Evolutionary conservation across 2,329 filamentous ascomycete genomes (phyloP).

Genomic region (Corynespora cassiicola): DNA sequence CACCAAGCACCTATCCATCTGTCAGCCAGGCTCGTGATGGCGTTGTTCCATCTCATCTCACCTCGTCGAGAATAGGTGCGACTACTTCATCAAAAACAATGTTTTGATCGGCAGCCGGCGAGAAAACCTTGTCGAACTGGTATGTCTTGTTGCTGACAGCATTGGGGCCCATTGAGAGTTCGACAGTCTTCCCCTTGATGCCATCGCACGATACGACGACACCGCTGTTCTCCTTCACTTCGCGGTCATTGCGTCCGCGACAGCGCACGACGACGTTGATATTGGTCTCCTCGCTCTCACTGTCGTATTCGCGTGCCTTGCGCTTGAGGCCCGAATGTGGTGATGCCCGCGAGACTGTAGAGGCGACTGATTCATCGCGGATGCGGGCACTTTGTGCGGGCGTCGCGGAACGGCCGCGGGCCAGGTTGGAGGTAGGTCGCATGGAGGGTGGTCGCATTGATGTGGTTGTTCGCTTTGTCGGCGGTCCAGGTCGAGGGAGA

Average conservation of each 20-base stretch:
- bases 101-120: conserved; percentile 88
- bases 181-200: conserved; percentile 82
- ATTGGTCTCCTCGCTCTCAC: conserved; percentile 83
- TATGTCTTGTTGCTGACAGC: conserved; percentile 96
- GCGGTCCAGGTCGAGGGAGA: conserved; percentile 58
- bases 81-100: conserved; percentile 98
- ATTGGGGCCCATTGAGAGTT: conserved; percentile 90
- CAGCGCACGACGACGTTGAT: conserved; percentile 98
- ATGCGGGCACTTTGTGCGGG: conserved; percentile 57
- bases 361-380: conserved; percentile 73
- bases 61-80: conserved; percentile 89
- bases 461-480: conserved; percentile 55
- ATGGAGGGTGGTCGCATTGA: conserved; percentile 62
- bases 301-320: conserved; percentile 85
- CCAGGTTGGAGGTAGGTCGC: conserved; percentile 54
- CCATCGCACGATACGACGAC: conserved; percentile 89
- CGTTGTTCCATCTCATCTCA: conserved; percentile 44
- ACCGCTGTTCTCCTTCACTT: conserved; percentile 92
- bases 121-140: conserved; percentile 96
- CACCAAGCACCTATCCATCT: conserved; percentile 76
- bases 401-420: conserved; percentile 58
- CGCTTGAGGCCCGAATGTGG: conserved; percentile 73
- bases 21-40: conserved; percentile 10
- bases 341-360: conserved; percentile 54
- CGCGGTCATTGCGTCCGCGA: conserved; percentile 88